A percentile compares a stretch with the other conserved stretches of the same genome.
Conservation (phyloP, 192 early-diverging fungal species). For the Coemansia javaensis region DNA sequence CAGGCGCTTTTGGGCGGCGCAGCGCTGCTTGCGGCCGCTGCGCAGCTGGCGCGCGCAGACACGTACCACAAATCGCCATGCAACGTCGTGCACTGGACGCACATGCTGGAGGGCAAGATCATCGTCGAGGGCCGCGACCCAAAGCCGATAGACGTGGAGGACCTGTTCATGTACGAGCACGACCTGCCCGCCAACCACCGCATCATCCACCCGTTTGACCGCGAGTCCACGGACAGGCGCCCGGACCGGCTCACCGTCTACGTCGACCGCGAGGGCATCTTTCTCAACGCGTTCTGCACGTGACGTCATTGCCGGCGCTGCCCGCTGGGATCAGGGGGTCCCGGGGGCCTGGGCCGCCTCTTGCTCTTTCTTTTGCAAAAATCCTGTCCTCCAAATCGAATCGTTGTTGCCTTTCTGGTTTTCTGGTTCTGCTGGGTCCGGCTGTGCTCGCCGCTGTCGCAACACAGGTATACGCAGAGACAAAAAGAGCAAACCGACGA, state of each 20-base stretch:
- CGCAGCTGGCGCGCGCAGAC: conserved; percentile 13
- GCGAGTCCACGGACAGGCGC: conserved; percentile 15
- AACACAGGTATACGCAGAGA: neutral
- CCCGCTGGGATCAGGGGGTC: neutral
- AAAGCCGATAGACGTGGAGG: conserved; percentile 32
- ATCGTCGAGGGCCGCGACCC: conserved; percentile 26
- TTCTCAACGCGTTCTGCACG: conserved; percentile 34
- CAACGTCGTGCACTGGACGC: conserved; percentile 43
- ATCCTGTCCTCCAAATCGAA: too few relatives aligned
- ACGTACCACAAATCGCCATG: conserved; percentile 35
- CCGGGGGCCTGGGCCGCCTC: neutral
- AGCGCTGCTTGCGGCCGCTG: conserved; percentile 21
- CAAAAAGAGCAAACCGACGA: conserved; percentile 2
- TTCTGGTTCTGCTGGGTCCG: neutral
- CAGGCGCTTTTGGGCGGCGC: too few relatives aligned
- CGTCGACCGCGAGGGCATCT: conserved; percentile 45
- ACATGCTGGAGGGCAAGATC: conserved; percentile 34
- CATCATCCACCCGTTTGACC: conserved; percentile 35
- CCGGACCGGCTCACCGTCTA: conserved; percentile 35
- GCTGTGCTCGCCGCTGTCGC: too few relatives aligned
- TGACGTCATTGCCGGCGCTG: conserved; percentile 1
- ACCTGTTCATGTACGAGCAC: conserved; percentile 16
- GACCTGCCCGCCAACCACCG: conserved; percentile 38
- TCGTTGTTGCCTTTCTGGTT: neutral
- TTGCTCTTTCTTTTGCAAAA: too few relatives aligned